Evolutionary conservation across 2,329 filamentous ascomycete species (phyloP), one percentile per base, ranked within the genome.

Genomic region (Scedosporium dehoogii): DNA sequence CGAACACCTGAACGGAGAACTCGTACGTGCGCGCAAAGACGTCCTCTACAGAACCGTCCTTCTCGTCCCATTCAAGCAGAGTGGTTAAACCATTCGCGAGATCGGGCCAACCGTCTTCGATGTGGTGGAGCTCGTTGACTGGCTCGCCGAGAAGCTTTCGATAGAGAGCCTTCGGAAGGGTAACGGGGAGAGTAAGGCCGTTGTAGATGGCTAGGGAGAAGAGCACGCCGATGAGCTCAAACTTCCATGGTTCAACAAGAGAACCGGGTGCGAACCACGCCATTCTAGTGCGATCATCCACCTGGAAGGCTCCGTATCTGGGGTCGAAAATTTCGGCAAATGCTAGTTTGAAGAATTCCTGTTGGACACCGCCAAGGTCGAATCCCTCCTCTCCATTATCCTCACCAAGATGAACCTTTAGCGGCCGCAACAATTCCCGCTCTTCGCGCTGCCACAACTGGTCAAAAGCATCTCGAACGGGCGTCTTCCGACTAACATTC

Each of bases 311-410:
- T 1, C 89, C 92, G 69, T 89, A 91, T 53, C 86, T 82, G 4
- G 91, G 88, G 68, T 91, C 81, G 56, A 97, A 81, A 3, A 89
- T 90, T 69, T 96, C 88, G 0, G 85, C 85, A 67, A 97, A 86
- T 18, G 90, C 86, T 29, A 97, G 76, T 16, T 91, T 86, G 76
- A 99, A 97, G 72, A 96, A 97, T 66, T 99, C 94, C 71, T 96
- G 92, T 68, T 97, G 93, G 1, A 99, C 92, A 65, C 94, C 94
- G 53, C 94, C 94, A 58, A 93, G 91, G 72, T 99, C 94, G 41
- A 96, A 85, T 0, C 94, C 94, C 71, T 96, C 87, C 73, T 97
- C 94, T 33, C 91, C 91, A 61, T 81, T 80, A 41, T 91, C 87
- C 70, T 91, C 88, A 3, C 92, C 92, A 63, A 97, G 84, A 59